Conservation (phyloP, 306 rosid species). For the Coriaria nepalensis region DNA sequence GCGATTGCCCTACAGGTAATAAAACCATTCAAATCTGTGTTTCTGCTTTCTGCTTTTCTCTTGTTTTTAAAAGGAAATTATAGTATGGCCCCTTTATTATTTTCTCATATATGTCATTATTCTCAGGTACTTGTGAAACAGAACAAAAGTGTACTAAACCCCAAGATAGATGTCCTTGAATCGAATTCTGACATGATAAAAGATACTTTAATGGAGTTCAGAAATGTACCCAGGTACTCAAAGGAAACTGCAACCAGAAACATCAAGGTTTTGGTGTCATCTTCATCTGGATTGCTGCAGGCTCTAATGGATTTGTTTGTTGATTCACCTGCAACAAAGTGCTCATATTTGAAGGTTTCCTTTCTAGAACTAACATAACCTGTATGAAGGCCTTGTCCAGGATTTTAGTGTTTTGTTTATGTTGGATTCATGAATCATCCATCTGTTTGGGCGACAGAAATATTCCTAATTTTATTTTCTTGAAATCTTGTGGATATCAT, state of each 20-base stretch:
- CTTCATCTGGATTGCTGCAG: constrained; percentile 50
- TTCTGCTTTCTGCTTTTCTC: constrained; percentile 11
- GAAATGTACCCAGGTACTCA: constrained; percentile 39
- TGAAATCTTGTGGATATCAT: too few species aligned
- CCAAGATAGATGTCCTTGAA: constrained; percentile 19
- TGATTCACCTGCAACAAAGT: constrained; percentile 35
- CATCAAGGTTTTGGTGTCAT: constrained; percentile 48
- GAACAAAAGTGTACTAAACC: constrained; percentile 49
- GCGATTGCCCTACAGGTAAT: constrained; percentile 61
- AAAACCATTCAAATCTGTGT: constrained; percentile 6
- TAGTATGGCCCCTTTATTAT: constrained; percentile 7
- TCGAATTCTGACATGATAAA: constrained; percentile 13
- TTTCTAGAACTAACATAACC: constrained; percentile 8
- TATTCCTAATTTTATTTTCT: too few species aligned
- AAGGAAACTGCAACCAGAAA: constrained; percentile 64
- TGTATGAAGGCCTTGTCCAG: too few species aligned
- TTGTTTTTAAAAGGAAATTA: constrained; percentile 6
- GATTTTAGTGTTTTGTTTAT: too few species aligned
- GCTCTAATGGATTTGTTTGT: constrained; percentile 51
- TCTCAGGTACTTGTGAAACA: constrained; percentile 68
- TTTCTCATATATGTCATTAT: too few species aligned
- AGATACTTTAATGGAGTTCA: constrained; percentile 23
- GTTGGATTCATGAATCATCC: too few species aligned
- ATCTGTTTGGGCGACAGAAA: too few species aligned
- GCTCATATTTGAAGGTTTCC: constrained; percentile 48